Evolutionary conservation across 192 early-diverging fungal genomes (phyloP).

Genomic region (Umbelopsis vinacea): DNA sequence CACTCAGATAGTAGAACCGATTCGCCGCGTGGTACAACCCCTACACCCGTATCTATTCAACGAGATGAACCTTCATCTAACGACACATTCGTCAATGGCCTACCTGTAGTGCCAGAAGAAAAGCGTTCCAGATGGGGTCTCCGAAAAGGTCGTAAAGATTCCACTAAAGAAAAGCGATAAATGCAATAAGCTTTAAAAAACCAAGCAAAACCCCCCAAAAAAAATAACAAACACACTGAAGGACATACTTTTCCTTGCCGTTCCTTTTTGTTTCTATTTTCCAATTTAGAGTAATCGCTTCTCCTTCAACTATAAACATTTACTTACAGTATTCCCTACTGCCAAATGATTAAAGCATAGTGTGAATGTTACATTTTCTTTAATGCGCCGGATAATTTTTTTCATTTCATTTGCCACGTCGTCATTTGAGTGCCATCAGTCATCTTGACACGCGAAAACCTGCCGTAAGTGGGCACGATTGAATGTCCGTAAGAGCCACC

Average conservation of each 20-base stretch:
- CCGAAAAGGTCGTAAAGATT: slow-evolving; percentile 5
- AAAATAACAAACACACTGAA: background rate
- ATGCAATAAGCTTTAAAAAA: background rate
- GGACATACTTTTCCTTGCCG: background rate
- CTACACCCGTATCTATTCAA: background rate
- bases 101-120: slow-evolving; percentile 2
- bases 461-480: too few species aligned
- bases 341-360: too few species aligned
- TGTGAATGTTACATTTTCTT: too few species aligned
- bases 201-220: background rate
- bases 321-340: too few species aligned
- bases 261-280: background rate
- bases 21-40: background rate
- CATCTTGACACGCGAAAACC: too few species aligned
- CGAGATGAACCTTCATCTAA: background rate
- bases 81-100: background rate
- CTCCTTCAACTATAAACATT: too few species aligned
- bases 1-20: background rate
- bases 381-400: too few species aligned
- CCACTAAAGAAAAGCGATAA: slow-evolving; percentile 15
- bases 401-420: too few species aligned
- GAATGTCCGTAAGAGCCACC: too few species aligned
- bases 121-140: background rate
- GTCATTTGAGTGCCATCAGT: too few species aligned
- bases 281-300: too few species aligned